Conservation (phyloP, 1,284 basidiomycete genomes). For the Cryptococcus jaspeensis region DNA sequence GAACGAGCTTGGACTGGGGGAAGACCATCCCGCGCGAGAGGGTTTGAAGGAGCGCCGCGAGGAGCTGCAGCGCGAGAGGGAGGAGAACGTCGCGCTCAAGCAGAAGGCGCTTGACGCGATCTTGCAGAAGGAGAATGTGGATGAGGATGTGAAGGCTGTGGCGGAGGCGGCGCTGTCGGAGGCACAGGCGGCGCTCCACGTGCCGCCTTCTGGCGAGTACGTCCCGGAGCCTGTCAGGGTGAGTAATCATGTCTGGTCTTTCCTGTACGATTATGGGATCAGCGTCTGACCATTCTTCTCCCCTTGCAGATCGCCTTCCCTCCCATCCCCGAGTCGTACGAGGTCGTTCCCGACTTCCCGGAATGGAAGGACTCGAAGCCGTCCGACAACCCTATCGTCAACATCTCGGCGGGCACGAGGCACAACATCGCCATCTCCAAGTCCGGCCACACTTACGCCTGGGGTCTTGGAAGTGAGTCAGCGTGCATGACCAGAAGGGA, state of each 20-base stretch:
- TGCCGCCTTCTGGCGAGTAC: slow-evolving; percentile 59
- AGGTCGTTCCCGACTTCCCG: slow-evolving; percentile 50
- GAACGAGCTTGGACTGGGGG: slow-evolving; percentile 70
- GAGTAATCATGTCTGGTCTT: slow-evolving; percentile 16
- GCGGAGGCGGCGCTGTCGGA: slow-evolving; percentile 31
- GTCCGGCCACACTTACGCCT: slow-evolving; percentile 75
- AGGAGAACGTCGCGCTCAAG: slow-evolving; percentile 29
- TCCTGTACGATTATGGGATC: slow-evolving; percentile 18
- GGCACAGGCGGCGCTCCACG: slow-evolving; percentile 52
- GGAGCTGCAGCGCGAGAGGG: slow-evolving; percentile 42
- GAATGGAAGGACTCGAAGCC: slow-evolving; percentile 49
- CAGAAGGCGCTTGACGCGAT: slow-evolving; percentile 30
- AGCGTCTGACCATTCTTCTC: slow-evolving; percentile 4
- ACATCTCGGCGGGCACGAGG: slow-evolving; percentile 73
- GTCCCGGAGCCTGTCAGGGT: slow-evolving; percentile 54
- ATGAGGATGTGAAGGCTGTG: slow-evolving; percentile 39
- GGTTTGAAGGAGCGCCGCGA: slow-evolving; percentile 49
- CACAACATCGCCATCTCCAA: slow-evolving; percentile 78
- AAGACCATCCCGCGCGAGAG: slow-evolving; percentile 60
- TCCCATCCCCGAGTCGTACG: slow-evolving; percentile 51
- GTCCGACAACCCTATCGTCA: slow-evolving; percentile 64
- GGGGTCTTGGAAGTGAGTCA: slow-evolving; percentile 71
- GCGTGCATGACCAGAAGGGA: background rate
- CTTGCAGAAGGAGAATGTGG: slow-evolving; percentile 19
- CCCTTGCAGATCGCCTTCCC: slow-evolving; percentile 62